Conservation (phyloP, 176 grass and related monocot genomes). For the Musa itinerans region DNA sequence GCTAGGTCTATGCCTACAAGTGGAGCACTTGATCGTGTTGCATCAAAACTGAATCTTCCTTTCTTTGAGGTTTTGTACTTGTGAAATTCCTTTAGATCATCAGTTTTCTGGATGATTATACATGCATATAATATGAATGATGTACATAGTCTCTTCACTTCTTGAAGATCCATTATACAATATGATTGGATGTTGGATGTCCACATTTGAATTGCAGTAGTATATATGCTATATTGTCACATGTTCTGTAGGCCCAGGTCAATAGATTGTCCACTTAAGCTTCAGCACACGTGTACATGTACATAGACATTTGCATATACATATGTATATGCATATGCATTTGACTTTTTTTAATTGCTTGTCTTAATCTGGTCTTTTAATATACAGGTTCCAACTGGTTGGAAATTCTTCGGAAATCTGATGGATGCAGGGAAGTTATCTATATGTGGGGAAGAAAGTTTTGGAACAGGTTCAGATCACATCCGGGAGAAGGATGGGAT, state of each 20-base stretch:
- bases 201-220: neutral
- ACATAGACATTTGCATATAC: no score
- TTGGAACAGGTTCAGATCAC: conserved; percentile 89
- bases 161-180: neutral
- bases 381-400: conserved; percentile 87
- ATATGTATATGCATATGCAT: neutral
- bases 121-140: neutral
- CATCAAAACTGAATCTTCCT: conserved; percentile 61
- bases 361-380: neutral
- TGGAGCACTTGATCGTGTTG: conserved; percentile 77
- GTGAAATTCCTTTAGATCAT: conserved; percentile 3
- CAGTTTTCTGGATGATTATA: neutral
- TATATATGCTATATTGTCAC: neutral
- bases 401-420: conserved; percentile 92
- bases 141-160: neutral
- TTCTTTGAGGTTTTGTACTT: conserved; percentile 68
- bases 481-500: conserved; percentile 95
- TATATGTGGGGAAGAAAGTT: conserved; percentile 91
- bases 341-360: neutral
- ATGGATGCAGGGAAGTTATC: conserved; percentile 87
- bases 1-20: conserved; percentile 96
- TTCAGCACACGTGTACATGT: neutral
- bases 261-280: neutral
- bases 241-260: neutral
- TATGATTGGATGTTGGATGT: neutral